Percentiles rank a stretch among this genome's conserved stretches.
Conservation (phyloP, 805 yeast species). For the Alloascoidea africana region DNA sequence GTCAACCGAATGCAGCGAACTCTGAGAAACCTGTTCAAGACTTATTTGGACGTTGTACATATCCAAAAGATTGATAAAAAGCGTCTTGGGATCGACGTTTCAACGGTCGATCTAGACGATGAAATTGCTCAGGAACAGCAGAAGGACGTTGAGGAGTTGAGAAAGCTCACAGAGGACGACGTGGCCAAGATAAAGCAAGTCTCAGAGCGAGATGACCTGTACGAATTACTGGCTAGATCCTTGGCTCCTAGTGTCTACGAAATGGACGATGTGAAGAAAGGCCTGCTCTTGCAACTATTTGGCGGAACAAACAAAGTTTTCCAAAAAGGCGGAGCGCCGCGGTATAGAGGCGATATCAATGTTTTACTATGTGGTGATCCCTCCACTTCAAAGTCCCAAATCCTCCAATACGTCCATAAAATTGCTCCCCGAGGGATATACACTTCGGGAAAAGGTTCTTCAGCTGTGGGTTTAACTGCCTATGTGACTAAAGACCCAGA, state of each 20-base stretch:
- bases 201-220: conserved; percentile 60
- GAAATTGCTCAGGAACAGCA: conserved; percentile 39
- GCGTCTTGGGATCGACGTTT: conserved; percentile 65
- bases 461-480: conserved; percentile 98
- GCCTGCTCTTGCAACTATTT: conserved; percentile 79
- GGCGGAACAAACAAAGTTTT: conserved; percentile 92
- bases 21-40: conserved; percentile 72
- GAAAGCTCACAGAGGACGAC: conserved; percentile 57
- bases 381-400: conserved; percentile 91
- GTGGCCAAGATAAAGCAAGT: conserved; percentile 44
- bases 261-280: conserved; percentile 93
- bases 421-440: conserved; percentile 97
- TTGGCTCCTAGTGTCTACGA: conserved; percentile 96
- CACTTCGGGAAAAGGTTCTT: conserved; percentile 97
- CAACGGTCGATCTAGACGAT: conserved; percentile 39
- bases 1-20: conserved; percentile 77
- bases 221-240: conserved; percentile 76
- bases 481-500: conserved; percentile 91
- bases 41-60: conserved; percentile 90
- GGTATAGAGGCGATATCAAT: conserved; percentile 92
- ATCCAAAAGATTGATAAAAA: conserved; percentile 73
- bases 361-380: conserved; percentile 94
- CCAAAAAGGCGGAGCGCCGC: conserved; percentile 64
- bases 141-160: conserved; percentile 62
- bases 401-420: conserved; percentile 88